Evolutionary conservation across 352 stramenopile species (phyloP), one percentile per base, ranked within the genome.

Genomic region (Pythium sukuiense): DNA sequence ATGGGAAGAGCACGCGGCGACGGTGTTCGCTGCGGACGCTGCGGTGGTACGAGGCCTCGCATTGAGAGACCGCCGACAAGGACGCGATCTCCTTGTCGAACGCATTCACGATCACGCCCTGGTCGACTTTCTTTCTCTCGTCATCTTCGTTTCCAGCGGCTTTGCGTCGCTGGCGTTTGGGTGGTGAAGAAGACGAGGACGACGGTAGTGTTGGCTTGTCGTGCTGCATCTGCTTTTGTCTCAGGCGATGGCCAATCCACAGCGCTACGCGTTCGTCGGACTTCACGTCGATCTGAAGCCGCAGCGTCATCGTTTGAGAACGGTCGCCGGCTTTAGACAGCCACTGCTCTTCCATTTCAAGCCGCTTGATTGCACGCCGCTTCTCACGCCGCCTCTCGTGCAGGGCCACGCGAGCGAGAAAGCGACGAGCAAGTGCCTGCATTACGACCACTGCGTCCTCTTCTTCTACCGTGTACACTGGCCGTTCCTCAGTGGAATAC

Each of bases 391-490:
- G 65, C 2, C 76, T 59, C 24, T 71, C 59, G 0, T 70, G 27
- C 0, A 80, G n/a, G 43, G 72, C 70, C 0, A 65, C 33, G 4
- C 81, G 76, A 27, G 77, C 76, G 3, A 90, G 59, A 50, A 76
- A 87, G 0, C 74, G 57, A 11, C 83, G 78, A 8, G 56, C 75
- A 2, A 73, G 50, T 0, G 70, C 59, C 67, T 92, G 83, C 18
- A 90, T 83, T 20, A 53, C 35, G 18, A 88, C 61, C 14, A 56
- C 61, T 0, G 72, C 77, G 32, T 88, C 77, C 39, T 92, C 83
- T 63, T 93, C 81, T 5, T 79, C 75, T 20, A 90, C 68, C 32
- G 75, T 77, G 68, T 93, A 92, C n/a, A 76, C 74, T 0, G 81
- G 79, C 14, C 85, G 81, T 11, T 84, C 79, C 18, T 39, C 48